phyloP scores from a whole-genome alignment of 2,329 filamentous ascomycete species.

The Reticulascus tulasneorum region DNA sequence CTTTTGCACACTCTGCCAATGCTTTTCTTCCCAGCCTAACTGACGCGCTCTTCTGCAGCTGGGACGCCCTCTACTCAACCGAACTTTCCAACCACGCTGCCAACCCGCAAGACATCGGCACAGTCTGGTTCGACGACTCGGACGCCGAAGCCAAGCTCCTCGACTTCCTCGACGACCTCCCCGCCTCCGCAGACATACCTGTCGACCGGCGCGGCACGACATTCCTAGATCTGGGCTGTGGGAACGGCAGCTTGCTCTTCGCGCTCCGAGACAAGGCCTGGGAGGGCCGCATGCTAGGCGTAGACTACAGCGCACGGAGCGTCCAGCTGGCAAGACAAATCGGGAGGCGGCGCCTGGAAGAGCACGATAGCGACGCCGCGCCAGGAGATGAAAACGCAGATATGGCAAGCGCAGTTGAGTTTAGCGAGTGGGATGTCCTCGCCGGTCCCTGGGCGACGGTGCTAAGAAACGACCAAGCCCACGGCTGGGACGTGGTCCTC shows the following conservation, averaged over 20 bases:
- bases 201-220: conserved; percentile 26
- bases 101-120: conserved; percentile 76
- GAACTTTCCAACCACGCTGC: conserved; percentile 68
- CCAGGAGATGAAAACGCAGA: conserved; percentile 15
- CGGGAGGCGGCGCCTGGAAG: conserved; percentile 21
- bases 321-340: conserved; percentile 70
- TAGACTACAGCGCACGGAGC: conserved; percentile 80
- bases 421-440: conserved; percentile 62
- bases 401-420: conserved; percentile 29
- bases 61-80: conserved; percentile 69
- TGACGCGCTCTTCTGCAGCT: conserved; percentile 43
- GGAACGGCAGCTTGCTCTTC: conserved; percentile 90
- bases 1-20: conserved; percentile 2
- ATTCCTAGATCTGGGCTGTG: conserved; percentile 86
- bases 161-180: conserved; percentile 50
- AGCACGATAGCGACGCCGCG: conserved; percentile 18
- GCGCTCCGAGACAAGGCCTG: conserved; percentile 65
- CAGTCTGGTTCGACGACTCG: conserved; percentile 94
- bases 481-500: conserved; percentile 84
- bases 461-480: conserved; percentile 20
- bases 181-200: conserved; percentile 16
- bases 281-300: conserved; percentile 69
- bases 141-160: conserved; percentile 80
- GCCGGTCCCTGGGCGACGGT: conserved; percentile 32
- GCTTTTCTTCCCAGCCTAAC: conserved; percentile 8